Conservation (phyloP, 2,329 filamentous ascomycete genomes). For the Aureobasidium sp. region DNA sequence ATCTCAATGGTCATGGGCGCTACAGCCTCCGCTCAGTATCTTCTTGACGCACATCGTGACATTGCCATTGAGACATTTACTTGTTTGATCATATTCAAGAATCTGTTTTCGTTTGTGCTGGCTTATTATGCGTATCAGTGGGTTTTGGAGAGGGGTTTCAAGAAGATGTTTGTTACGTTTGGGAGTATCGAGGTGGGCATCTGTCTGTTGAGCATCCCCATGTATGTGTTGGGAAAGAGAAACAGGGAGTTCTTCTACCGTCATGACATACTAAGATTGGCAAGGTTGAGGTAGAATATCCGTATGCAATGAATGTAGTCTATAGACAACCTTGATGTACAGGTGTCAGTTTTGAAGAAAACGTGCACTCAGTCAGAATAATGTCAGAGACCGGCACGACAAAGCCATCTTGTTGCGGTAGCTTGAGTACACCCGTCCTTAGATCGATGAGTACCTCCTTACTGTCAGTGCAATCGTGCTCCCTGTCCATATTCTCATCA, state of each 20-base stretch:
- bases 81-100: slow-evolving; percentile 87
- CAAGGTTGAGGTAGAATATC: not conserved
- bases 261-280: slow-evolving; percentile 4
- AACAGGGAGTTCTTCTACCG: slow-evolving; percentile 9
- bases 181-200: slow-evolving; percentile 8
- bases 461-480: too few species aligned
- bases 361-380: too few species aligned
- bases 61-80: slow-evolving; percentile 85
- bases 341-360: too few species aligned
- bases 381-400: too few species aligned
- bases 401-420: too few species aligned
- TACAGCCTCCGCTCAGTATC: slow-evolving; percentile 76
- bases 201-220: not conserved
- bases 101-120: slow-evolving; percentile 80
- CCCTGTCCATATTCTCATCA: too few species aligned
- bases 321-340: too few species aligned
- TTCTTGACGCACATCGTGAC: slow-evolving; percentile 86
- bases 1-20: slow-evolving; percentile 89
- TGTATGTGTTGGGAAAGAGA: slow-evolving; percentile 14
- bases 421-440: too few species aligned
- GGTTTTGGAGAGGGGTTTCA: not conserved
- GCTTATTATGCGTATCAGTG: slow-evolving; percentile 39
- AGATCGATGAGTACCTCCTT: too few species aligned
- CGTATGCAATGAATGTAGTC: too few species aligned
- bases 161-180: slow-evolving; percentile 4